Conservation (phyloP, 2,329 filamentous ascomycete genomes). For the Paracamarosporium sp. region DNA sequence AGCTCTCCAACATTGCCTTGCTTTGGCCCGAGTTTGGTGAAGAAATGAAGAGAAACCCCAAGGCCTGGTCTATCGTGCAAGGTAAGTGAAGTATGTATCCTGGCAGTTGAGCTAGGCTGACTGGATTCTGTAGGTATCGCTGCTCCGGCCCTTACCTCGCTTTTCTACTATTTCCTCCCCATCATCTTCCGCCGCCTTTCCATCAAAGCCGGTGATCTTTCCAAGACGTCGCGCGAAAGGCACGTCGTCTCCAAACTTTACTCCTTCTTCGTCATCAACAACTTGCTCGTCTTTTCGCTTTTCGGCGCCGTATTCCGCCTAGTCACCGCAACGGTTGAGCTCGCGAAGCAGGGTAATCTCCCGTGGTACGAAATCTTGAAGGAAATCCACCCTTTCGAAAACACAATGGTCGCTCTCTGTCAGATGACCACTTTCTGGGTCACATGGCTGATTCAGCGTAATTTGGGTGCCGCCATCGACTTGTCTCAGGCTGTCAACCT, state of each 20-base stretch:
- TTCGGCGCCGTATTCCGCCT: conserved; percentile 85
- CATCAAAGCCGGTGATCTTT: conserved; percentile 82
- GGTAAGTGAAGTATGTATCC: conserved; percentile 40
- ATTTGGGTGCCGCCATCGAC: conserved; percentile 91
- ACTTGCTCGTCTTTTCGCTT: conserved; percentile 89
- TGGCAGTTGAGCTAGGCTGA: not conserved
- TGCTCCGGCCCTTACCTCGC: conserved; percentile 84
- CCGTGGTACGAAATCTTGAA: conserved; percentile 68
- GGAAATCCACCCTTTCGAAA: conserved; percentile 66
- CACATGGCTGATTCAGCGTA: conserved; percentile 77
- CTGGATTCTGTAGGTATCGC: conserved; percentile 64
- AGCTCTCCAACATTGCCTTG: conserved; percentile 77
- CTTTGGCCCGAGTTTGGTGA: conserved; percentile 79
- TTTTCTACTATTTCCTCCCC: conserved; percentile 86
- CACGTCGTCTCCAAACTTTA: conserved; percentile 92
- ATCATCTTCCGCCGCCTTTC: conserved; percentile 90
- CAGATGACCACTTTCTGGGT: conserved; percentile 91
- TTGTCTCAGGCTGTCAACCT: conserved; percentile 87
- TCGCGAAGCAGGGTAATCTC: conserved; percentile 58
- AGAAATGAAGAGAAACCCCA: conserved; percentile 67
- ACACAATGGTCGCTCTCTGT: conserved; percentile 78
- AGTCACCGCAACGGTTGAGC: conserved; percentile 67
- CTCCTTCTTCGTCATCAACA: conserved; percentile 97
- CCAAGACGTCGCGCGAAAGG: conserved; percentile 89
- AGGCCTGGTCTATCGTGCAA: conserved; percentile 85